Percentiles rank a stretch among this genome's conserved stretches.
Evolutionary conservation across 352 stramenopile species (phyloP).

Genomic region (Plasmopara muralis): DNA sequence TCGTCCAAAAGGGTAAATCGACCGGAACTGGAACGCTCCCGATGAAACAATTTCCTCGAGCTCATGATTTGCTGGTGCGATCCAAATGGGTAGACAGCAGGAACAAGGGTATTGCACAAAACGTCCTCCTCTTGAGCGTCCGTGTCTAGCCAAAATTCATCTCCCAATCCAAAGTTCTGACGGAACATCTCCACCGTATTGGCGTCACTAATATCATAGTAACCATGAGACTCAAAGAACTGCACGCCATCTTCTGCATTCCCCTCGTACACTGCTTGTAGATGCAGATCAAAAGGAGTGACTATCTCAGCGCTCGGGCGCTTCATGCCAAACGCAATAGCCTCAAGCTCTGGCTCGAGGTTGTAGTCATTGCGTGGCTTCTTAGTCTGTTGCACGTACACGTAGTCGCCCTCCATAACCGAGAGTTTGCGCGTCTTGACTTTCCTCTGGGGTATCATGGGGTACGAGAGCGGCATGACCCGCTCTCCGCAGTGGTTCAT

Average conservation of each 20-base stretch:
- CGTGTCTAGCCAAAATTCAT: slow-evolving; percentile 54
- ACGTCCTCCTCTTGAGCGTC: slow-evolving; percentile 18
- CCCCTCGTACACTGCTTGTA: slow-evolving; percentile 58
- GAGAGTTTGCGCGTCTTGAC: slow-evolving; percentile 35
- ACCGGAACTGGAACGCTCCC: slow-evolving; percentile 25
- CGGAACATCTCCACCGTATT: slow-evolving; percentile 81
- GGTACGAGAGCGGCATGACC: slow-evolving; percentile 25
- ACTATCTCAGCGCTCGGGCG: slow-evolving; percentile 10
- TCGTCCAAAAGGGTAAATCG: slow-evolving; percentile 59
- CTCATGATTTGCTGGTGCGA: slow-evolving; percentile 27
- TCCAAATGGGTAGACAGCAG: slow-evolving; percentile 35
- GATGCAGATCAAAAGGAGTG: slow-evolving; percentile 59
- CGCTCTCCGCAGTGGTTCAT: slow-evolving; percentile 36
- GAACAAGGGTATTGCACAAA: slow-evolving; percentile 13
- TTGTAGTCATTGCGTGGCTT: slow-evolving; percentile 29
- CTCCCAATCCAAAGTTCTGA: slow-evolving; percentile 55
- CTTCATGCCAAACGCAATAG: slow-evolving; percentile 8
- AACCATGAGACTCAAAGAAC: slow-evolving; percentile 79
- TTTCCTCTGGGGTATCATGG: slow-evolving; percentile 11
- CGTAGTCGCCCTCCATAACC: slow-evolving; percentile 25
- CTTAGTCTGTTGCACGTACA: slow-evolving; percentile 26
- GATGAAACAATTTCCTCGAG: slow-evolving; percentile 26
- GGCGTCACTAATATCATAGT: slow-evolving; percentile 76
- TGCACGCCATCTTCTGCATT: slow-evolving; percentile 46
- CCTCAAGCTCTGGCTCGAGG: slow-evolving; percentile 14